These are phyloP conservation scores for Pisolithus orientalis DNA, from an alignment of 768 basidiomycete genomes.

Conservation along the genomic window DNA sequence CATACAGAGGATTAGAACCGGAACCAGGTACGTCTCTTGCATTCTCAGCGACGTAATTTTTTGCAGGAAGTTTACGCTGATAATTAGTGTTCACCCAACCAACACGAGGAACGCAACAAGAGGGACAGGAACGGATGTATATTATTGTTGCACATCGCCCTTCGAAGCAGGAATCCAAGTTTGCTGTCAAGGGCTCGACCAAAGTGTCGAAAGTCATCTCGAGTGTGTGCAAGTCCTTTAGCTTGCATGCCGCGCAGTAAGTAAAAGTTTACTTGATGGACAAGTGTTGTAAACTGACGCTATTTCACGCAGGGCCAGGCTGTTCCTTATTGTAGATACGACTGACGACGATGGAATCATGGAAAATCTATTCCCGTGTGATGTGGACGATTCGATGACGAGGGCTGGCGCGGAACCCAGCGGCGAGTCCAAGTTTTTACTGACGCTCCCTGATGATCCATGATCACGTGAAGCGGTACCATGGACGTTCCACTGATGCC, in stretches of 20 bases:
- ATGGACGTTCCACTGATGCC: too few species aligned
- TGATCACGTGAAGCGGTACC: slow-evolving; percentile 2
- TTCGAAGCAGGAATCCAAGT: slow-evolving; percentile 26
- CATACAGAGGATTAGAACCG: background rate
- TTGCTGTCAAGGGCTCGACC: slow-evolving; percentile 24
- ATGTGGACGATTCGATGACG: slow-evolving; percentile 19
- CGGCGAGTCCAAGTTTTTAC: slow-evolving; percentile 17
- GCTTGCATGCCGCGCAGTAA: slow-evolving; percentile 15
- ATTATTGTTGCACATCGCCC: slow-evolving; percentile 27
- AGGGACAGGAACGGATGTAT: slow-evolving; percentile 11
- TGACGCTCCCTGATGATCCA: slow-evolving; percentile 17
- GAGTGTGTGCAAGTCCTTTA: slow-evolving; percentile 25
- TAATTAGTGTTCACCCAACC: background rate
- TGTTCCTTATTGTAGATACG: slow-evolving; percentile 20
- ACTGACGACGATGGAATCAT: slow-evolving; percentile 19
- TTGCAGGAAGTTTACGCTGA: background rate
- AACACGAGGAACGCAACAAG: background rate
- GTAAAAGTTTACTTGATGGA: background rate
- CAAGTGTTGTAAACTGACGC: background rate
- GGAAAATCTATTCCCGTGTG: slow-evolving; percentile 26
- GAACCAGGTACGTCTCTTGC: slow-evolving; percentile 8
- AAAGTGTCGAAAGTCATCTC: slow-evolving; percentile 24
- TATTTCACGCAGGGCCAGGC: slow-evolving; percentile 10
- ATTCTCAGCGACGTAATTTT: background rate
- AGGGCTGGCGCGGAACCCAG: slow-evolving; percentile 21